Base-by-base conservation (phyloP, 257 asterid genomes). In the Lantana camara region DNA sequence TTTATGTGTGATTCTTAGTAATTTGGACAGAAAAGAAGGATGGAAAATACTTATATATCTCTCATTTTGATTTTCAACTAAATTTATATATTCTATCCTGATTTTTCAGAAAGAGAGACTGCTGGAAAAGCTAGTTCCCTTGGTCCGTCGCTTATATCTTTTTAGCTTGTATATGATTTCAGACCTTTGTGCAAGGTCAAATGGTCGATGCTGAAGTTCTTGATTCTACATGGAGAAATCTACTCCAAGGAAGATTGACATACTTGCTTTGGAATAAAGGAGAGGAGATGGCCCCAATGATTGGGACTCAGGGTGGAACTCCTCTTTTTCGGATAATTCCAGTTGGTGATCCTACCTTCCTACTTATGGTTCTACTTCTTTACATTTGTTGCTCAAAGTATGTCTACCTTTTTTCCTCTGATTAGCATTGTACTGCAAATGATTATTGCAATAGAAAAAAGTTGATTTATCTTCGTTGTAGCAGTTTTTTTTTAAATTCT, bases 261-360 rank as follows among this genome's bases (percentile, higher is more conserved):
- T 90, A 64, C 69, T 32, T 84, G 80, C 95, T 82, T 57, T 83
- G 83, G 83, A 79, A 74, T 75, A 87, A 87, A 78, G 98, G 95
- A 68, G 82, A 79, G 74, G 94, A 87, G 75, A 92, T 86, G 96
- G 82, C 83, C 37, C 95, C 98, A 44, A 67, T 80, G 32, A 60
- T 87, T 48, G 91, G 93, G 71, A 19, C 75, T 48, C 77, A 70
- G 67, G 86, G 86, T 38, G 91, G 88, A 71, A 89, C 97, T 58
- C 88, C 87, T 72, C 98, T 93, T 50, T 96, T 89, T 56, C 81
- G 98, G 44, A 93, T 85, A 81, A 69, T 93, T 68, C 91, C 95
- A 21, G 21, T 34, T 42, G 77, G 90, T 34, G 75, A 78, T n/a
- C n/a, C n/a, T n/a, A n/a, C n/a, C n/a, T n/a, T 79, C 79, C 94